Base-by-base conservation (phyloP, 495 filamentous ascomycete species). In the Geopyxis carbonaria region DNA sequence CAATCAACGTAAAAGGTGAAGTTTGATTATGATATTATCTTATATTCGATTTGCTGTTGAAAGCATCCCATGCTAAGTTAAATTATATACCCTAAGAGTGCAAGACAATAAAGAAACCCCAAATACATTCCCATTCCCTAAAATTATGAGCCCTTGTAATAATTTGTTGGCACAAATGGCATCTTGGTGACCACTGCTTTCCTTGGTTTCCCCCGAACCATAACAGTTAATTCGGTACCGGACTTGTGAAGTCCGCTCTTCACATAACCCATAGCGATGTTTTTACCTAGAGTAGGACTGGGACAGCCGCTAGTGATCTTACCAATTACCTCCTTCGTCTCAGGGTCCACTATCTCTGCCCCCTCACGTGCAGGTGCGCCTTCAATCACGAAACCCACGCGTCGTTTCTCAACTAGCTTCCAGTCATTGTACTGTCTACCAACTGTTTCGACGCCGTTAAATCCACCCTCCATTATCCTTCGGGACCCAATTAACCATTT, bases 201-300 rank as follows among this genome's bases (percentile, higher is more conserved):
- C 51, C 83, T 72, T 47, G 68, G 61, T 66, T 78, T 83, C 6
- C 86, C 89, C 22, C 89, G 66, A 0, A 97, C 79, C 42, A 80
- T 45, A 8, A 93, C 76, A 13, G 69, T 69, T 1, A 95, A 65
- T 58, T 86, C 75, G 0, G 87, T 94, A 4, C 85, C 91, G 32
- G 72, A 65, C 68, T 91, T 92, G 48, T 93, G 80, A 52, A 76
- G 56, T 0, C 83, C 84, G 45, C 75, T 69, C 60, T 75, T 73
- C 45, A 97, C 64, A 56, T 95, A 97, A 0, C 78, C 89, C 89
- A 97, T 97, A 29, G 91, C 86, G 39, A 97, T 84, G 54, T 94
- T 94, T 56, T 72, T 76, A 18, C 73, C 75, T 13, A 93, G 63
- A 1, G 76, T 80, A 4, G 87, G 89, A 49, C 78, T 84, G 0